Base-by-base conservation (phyloP, 2,329 filamentous ascomycete genomes). In the Paecilomyces variotii region DNA sequence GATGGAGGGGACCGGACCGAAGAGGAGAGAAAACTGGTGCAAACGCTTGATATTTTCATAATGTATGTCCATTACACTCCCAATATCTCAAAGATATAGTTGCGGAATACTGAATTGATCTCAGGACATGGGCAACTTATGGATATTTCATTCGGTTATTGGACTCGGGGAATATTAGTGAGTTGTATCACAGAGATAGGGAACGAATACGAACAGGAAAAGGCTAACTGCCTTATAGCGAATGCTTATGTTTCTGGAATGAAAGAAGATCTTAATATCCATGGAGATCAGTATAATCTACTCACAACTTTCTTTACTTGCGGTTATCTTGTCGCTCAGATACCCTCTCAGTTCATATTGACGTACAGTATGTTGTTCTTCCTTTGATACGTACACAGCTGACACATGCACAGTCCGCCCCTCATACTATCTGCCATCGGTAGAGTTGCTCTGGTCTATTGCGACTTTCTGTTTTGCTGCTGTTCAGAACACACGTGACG, bases 401-500 rank as follows among this genome's bases (percentile, higher is more conserved):
- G 5, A 45, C 39, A 45, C n/a, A 24, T n/a, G 9, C 12, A 39
- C 24, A 60, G 59, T 67, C 19, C 61, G 64, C 6, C 63, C 64
- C 4, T 63, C 62, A 9, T 59, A 58, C 52, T 67, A 61, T 61
- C 57, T 66, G 9, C 60, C 64, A 9, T 58, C 57, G 7, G 57
- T 62, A 14, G 65, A 65, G 56, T n/a, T 67, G 26, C 53, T 59
- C 12, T 67, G 64, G 65, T 63, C 61, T n/a, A 60, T 66, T 19
- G 45, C 66, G 32, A 66, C 64, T 11, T 63, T 62, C 19, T 61
- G 63, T 26, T 64, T 65, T 56, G 65, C 65, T n/a, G 57, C 58
- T n/a, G 64, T 62, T 51, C 66, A 64, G 28, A 66, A 62, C 35
- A 65, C 62, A 12, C 53, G 62, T 5, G 64, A 67, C 28, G 60